Evolutionary conservation across 2,329 filamentous ascomycete species (phyloP), one percentile per base, ranked within the genome.

Genomic region (Sporothrix sp.): DNA sequence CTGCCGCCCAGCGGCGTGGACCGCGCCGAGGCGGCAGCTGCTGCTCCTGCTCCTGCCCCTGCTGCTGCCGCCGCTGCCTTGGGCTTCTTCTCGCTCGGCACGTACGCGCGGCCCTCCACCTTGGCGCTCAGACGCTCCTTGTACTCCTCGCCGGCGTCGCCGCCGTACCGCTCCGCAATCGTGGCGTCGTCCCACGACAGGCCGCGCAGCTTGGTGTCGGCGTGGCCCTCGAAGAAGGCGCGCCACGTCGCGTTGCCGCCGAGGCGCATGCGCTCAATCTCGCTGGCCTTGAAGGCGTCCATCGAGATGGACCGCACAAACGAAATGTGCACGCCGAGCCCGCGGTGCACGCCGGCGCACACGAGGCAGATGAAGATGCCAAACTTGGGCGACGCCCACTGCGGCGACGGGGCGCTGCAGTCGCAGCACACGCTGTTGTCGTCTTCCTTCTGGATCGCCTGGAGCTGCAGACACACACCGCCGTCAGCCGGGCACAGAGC

Each of bases 381-480:
- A 65, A 98, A 95, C 70, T 98, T 98, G 57, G 93, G 93, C 33
- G 89, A 77, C 59, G 93, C 91, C 93, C 93, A 98, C 84, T 98
- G 93, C 56, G 93, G 93, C 61, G 88, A 94, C 20, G 93, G 91
- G 39, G 93, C 91, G 65, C 83, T 83, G 75, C 93, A 98, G 71
- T 98, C 93, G 72, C 90, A 91, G 73, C 93, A 98, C 61, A 80
- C 71, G 65, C 86, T 88, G 70, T 98, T 98, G 60, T 84, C 82
- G 60, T 88, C 84, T 60, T 84, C 84, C 68, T 95, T 95, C 67
- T 95, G 90, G 60, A 97, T 88, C 55, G 87, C 81, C 58, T 89
- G 81, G 65, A 98, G 82, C 88, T 95, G n/a, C n/a, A n/a, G n/a
- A n/a, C n/a, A n/a, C n/a, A n/a, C n/a, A n/a, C n/a, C n/a, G n/a